Conservation (phyloP, 140 eudicot species). For the Erigeron philadelphicus region DNA sequence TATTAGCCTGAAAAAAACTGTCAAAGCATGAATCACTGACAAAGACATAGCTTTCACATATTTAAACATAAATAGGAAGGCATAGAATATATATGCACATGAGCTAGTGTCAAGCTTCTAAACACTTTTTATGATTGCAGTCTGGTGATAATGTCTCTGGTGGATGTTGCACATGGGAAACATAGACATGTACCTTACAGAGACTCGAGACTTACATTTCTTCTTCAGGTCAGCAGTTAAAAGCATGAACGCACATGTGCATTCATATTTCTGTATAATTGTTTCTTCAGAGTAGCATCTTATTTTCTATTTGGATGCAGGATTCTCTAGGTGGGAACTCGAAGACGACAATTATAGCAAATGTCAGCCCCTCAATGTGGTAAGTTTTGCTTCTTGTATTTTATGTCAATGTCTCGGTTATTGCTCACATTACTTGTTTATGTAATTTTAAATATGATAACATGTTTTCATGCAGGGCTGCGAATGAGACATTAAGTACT, state of each 20-base stretch:
- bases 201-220: slow-evolving; percentile 85
- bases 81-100: slow-evolving; percentile 4
- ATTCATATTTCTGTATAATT: slow-evolving; percentile 1
- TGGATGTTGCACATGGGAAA: slow-evolving; percentile 85
- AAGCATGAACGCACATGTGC: slow-evolving; percentile 19
- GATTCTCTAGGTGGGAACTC: slow-evolving; percentile 98
- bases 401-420: slow-evolving; percentile 17
- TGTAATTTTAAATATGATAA: slow-evolving; percentile 8
- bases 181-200: slow-evolving; percentile 93
- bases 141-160: slow-evolving; percentile 87
- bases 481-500: slow-evolving; percentile 80
- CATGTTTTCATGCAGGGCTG: slow-evolving; percentile 51
- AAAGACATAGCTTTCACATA: neutral
- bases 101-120: slow-evolving; percentile 12
- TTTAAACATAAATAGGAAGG: slow-evolving; percentile 19
- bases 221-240: slow-evolving; percentile 70
- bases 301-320: slow-evolving; percentile 42
- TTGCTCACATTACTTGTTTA: slow-evolving; percentile 3
- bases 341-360: slow-evolving; percentile 85
- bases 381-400: slow-evolving; percentile 24
- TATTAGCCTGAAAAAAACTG: neutral
- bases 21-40: neutral
- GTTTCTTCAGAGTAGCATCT: too few relatives aligned
- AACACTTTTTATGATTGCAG: slow-evolving; percentile 36
- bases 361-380: slow-evolving; percentile 90